Percentiles rank a stretch among this genome's conserved stretches.
Conservation (phyloP, 2,329 filamentous ascomycete species). For the Aphanoascus verrucosus region DNA sequence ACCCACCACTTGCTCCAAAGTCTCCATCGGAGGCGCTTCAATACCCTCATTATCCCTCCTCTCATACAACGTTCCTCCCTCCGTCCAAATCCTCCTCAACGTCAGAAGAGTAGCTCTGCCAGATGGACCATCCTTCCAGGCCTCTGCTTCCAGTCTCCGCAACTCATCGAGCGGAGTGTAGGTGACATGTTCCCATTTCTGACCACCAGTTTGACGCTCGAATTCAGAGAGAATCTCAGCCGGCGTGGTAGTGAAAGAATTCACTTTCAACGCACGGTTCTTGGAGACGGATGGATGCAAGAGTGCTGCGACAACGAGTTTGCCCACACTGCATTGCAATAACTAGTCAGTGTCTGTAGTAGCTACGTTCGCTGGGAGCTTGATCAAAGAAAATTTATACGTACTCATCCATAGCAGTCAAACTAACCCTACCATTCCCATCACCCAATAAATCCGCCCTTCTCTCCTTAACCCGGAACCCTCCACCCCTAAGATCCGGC, state of each 20-base stretch:
- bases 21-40: conserved; percentile 44
- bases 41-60: conserved; percentile 55
- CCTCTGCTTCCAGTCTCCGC: conserved; percentile 46
- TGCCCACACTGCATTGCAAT: conserved; percentile 46
- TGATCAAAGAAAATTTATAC: conserved; percentile 21
- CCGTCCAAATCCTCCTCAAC: conserved; percentile 59
- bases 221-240: conserved; percentile 55
- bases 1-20: conserved; percentile 40
- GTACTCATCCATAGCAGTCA: conserved; percentile 63
- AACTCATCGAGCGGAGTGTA: conserved; percentile 47
- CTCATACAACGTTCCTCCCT: conserved; percentile 60
- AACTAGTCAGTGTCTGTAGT: background rate
- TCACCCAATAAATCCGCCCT: conserved; percentile 52
- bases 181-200: conserved; percentile 41
- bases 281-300: conserved; percentile 44
- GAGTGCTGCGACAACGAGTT: conserved; percentile 53
- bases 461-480: conserved; percentile 48
- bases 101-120: conserved; percentile 46
- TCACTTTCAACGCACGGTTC: conserved; percentile 53
- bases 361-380: background rate
- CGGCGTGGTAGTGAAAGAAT: conserved; percentile 59
- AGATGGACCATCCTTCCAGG: conserved; percentile 46
- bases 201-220: conserved; percentile 51
- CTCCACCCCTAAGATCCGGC: conserved; percentile 38
- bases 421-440: conserved; percentile 51